Evolutionary conservation across 805 yeast genomes (phyloP), one percentile per base, ranked within the genome.

Genomic region (Kurtzmaniella fragi): DNA sequence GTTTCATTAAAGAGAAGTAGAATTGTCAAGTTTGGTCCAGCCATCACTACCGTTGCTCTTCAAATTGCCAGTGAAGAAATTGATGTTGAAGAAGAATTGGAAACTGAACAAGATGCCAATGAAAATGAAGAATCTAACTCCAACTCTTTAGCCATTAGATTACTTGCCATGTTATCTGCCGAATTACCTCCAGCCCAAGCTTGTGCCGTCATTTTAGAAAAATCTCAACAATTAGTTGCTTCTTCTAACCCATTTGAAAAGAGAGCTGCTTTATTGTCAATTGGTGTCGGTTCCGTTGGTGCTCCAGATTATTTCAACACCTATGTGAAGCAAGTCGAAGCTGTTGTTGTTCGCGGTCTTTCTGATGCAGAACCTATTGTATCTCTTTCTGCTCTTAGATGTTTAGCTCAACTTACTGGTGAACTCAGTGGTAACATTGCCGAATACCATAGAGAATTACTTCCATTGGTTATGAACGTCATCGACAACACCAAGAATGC

Each of bases 141-240:
- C 41, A 64, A 80, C 32, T 62, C 83, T 37, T 73, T 88, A 48
- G 95, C 95, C 12, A 73, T 89, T 52, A 78, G 95, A 65, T 69
- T 91, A 42, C 61, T 93, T 39, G 84, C 87, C 38, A 77, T 78
- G 54, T 78, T 91, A 48, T 78, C 98, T 13, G 70, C 82, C 33
- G 89, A 83, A 54, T 72, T 93, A 53, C 96, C 99, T 39, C 96
- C 98, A 36, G 77, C 88, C 32, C 99, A 93, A 62, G 95, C 86
- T 41, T 80, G 90, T 48, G 75, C 72, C 46, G 91, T 96, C 32
- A 73, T 91, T 45, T 71, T 88, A 44, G 85, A 80, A 47, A 76
- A 74, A 48, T 61, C 85, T 46, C 73, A 77, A 33, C 57, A 73
- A 32, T 63, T 81, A 71, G 60, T 82, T 44, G 31, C 53, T 25